Percentiles rank a stretch among this genome's conserved stretches.
Evolutionary conservation across 805 yeast species (phyloP).

Genomic region (Yarrowia osloensis): DNA sequence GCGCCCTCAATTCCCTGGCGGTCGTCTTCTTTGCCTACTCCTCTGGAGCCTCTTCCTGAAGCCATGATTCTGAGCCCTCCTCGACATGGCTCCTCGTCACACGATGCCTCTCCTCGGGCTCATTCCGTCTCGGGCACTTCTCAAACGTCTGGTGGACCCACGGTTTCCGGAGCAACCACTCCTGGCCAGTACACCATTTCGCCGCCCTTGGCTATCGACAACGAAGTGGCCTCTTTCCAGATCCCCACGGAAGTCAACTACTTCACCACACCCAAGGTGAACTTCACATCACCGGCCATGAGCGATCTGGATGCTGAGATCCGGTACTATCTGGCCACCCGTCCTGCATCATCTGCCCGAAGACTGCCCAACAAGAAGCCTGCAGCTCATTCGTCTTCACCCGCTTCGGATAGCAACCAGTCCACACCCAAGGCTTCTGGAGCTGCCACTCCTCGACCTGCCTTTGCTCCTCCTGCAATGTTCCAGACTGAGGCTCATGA

Average conservation of each 20-base stretch:
- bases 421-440: slow-evolving; percentile 17
- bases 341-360: neutral
- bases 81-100: neutral
- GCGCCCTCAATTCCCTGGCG: slow-evolving; percentile 13
- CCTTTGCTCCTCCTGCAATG: slow-evolving; percentile 17
- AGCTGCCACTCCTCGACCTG: slow-evolving; percentile 14
- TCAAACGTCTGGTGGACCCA: neutral
- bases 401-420: neutral
- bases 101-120: slow-evolving; percentile 10
- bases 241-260: slow-evolving; percentile 6
- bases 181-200: slow-evolving; percentile 15
- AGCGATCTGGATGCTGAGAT: slow-evolving; percentile 19
- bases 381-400: neutral
- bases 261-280: slow-evolving; percentile 21
- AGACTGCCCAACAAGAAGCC: neutral
- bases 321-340: slow-evolving; percentile 17
- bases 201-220: slow-evolving; percentile 19
- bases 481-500: slow-evolving; percentile 21
- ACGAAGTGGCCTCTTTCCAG: slow-evolving; percentile 18
- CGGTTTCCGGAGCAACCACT: neutral
- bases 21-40: slow-evolving; percentile 16
- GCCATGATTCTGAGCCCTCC: slow-evolving; percentile 25
- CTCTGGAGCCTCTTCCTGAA: slow-evolving; percentile 27
- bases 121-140: neutral
- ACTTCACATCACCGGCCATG: slow-evolving; percentile 17